These are phyloP conservation scores for Fusarium hostae DNA, from an alignment of 2,329 filamentous ascomycete genomes.

Conservation along the genomic window DNA sequence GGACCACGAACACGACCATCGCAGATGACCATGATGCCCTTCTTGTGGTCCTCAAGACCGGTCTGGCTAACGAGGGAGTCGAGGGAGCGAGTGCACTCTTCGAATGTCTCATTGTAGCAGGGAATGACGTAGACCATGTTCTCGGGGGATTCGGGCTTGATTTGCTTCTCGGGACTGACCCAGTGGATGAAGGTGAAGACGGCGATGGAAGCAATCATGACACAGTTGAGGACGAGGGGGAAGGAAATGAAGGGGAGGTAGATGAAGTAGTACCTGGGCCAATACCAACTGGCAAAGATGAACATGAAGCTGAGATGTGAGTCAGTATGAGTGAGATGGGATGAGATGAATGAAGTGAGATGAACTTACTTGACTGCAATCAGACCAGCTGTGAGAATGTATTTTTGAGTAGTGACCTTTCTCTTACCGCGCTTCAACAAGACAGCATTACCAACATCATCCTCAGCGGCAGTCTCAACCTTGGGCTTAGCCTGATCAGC, in stretches of 20 bases:
- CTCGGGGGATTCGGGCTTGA: neutral
- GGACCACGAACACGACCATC: neutral
- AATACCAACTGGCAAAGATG: neutral
- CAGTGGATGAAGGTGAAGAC: neutral
- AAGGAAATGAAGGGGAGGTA: neutral
- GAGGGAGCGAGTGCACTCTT: neutral
- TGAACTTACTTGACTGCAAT: neutral
- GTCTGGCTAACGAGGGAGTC: neutral
- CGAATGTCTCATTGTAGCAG: neutral
- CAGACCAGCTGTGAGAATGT: neutral
- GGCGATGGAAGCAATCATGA: neutral
- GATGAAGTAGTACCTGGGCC: neutral
- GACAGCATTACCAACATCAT: neutral
- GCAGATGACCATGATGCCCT: neutral
- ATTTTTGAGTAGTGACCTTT: neutral
- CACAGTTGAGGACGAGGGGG: neutral
- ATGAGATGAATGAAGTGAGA: neutral
- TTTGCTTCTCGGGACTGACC: neutral
- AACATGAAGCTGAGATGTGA: neutral
- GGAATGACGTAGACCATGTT: neutral
- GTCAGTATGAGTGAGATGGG: accelerated
- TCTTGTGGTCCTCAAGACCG: neutral
- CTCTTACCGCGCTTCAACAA: neutral
- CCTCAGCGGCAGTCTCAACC: neutral
- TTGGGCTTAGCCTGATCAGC: neutral